A percentile compares a stretch with the other conserved stretches of the same genome.
Evolutionary conservation across 352 stramenopile species (phyloP).

Genomic region (Globisporangium iwayamae): DNA sequence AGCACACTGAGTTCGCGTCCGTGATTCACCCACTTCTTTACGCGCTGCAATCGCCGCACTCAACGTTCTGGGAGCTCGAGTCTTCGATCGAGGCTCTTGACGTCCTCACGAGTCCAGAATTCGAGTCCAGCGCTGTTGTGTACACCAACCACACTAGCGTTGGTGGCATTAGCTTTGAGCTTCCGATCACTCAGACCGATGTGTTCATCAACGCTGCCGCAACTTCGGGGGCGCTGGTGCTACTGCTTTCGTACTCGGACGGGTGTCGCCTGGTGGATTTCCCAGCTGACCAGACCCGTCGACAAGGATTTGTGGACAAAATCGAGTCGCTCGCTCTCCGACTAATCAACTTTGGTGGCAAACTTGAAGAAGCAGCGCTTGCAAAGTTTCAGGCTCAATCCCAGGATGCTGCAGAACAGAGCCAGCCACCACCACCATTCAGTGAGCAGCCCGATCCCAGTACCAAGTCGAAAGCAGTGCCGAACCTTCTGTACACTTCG

Average conservation of each 20-base stretch:
- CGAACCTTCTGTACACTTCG: constrained; percentile 16
- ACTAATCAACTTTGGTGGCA: constrained; percentile 22
- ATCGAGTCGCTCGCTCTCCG: constrained; percentile 25
- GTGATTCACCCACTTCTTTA: constrained; percentile 5
- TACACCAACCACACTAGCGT: background rate
- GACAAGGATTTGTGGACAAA: constrained; percentile 15
- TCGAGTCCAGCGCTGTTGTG: constrained; percentile 8
- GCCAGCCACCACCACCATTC: background rate
- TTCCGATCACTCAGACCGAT: constrained; percentile 23
- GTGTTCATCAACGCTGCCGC: constrained; percentile 42
- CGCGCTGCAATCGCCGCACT: constrained; percentile 2
- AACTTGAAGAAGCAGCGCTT: background rate
- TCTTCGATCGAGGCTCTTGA: constrained; percentile 8
- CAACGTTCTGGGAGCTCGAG: constrained; percentile 11
- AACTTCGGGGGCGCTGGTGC: constrained; percentile 31
- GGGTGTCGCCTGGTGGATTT: constrained; percentile 22
- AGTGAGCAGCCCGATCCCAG: background rate
- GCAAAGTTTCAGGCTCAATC: background rate
- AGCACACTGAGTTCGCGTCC: constrained; percentile 1
- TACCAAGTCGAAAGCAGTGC: background rate
- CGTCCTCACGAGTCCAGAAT: constrained; percentile 10
- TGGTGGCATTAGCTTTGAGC: background rate
- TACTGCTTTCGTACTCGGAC: constrained; percentile 44
- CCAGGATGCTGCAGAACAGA: background rate
- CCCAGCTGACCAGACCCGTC: constrained; percentile 15